Conservation (phyloP, 2,329 filamentous ascomycete genomes). For the Diaporthe australafricana region DNA sequence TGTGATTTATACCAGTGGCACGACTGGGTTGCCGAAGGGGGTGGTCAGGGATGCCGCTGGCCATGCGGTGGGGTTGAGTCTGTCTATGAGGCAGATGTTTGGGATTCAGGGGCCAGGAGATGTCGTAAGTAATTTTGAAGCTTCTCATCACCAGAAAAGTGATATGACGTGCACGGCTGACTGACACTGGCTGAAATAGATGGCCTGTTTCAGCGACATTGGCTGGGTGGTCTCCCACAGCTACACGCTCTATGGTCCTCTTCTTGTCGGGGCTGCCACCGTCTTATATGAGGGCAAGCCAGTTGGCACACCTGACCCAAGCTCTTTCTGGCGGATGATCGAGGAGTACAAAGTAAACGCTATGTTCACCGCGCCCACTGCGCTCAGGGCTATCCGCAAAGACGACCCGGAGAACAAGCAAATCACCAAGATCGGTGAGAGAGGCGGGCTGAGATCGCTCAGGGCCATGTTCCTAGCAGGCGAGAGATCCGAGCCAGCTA, state of each 20-base stretch:
- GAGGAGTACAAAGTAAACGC: slow-evolving; percentile 87
- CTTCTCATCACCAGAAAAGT: slow-evolving; percentile 46
- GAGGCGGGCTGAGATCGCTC: slow-evolving; percentile 78
- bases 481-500: slow-evolving; percentile 88
- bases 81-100: slow-evolving; percentile 87
- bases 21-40: slow-evolving; percentile 85
- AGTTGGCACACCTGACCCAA: slow-evolving; percentile 86
- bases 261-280: slow-evolving; percentile 86
- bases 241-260: slow-evolving; percentile 91
- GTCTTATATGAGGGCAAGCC: slow-evolving; percentile 96
- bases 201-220: slow-evolving; percentile 71
- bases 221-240: slow-evolving; percentile 85
- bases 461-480: slow-evolving; percentile 86
- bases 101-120: slow-evolving; percentile 86
- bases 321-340: slow-evolving; percentile 88
- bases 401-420: slow-evolving; percentile 82
- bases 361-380: slow-evolving; percentile 88
- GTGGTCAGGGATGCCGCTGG: slow-evolving; percentile 86
- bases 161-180: background rate
- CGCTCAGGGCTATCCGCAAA: slow-evolving; percentile 86
- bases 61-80: slow-evolving; percentile 85
- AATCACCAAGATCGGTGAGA: slow-evolving; percentile 71
- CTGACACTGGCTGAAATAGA: slow-evolving; percentile 39
- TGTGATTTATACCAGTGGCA: slow-evolving; percentile 89
- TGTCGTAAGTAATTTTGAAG: slow-evolving; percentile 64